phyloP scores from a whole-genome alignment of 352 stramenopile genomes.

The Phytophthora foliorum region DNA sequence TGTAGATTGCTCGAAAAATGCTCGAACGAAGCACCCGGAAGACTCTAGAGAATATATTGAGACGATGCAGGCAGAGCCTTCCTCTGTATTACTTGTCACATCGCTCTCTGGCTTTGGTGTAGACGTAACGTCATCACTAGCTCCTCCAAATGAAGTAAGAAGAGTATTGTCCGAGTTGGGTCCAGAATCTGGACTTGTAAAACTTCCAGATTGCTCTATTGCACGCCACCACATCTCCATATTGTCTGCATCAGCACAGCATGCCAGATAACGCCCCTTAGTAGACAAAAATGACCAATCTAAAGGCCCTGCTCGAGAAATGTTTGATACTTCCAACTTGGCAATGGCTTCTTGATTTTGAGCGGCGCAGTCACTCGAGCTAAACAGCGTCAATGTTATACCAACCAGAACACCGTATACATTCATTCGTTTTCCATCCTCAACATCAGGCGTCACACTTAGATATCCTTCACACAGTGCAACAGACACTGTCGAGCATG shows the following conservation, averaged over 20 bases:
- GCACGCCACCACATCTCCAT: constrained; percentile 73
- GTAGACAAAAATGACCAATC: constrained; percentile 67
- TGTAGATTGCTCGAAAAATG: constrained; percentile 81
- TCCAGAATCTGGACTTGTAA: constrained; percentile 21
- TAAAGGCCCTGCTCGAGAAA: constrained; percentile 38
- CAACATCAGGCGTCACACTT: constrained; percentile 45
- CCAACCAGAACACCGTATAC: constrained; percentile 75
- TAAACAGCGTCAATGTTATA: constrained; percentile 66
- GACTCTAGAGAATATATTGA: constrained; percentile 80
- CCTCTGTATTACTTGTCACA: constrained; percentile 22
- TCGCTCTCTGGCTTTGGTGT: background rate
- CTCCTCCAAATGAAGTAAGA: constrained; percentile 26
- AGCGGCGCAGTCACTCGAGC: constrained; percentile 44
- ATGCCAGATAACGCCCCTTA: constrained; percentile 48
- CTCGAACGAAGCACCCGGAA: constrained; percentile 67
- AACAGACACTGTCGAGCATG: constrained; percentile 36
- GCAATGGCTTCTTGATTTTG: constrained; percentile 42
- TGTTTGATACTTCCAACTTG: constrained; percentile 55
- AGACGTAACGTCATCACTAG: background rate
- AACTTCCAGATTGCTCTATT: constrained; percentile 58
- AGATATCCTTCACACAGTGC: constrained; percentile 73
- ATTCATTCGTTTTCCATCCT: constrained; percentile 43
- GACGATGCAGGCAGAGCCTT: constrained; percentile 72
- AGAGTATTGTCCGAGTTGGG: constrained; percentile 4
- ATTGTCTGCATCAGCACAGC: constrained; percentile 32